Base-by-base conservation (phyloP, 768 basidiomycete species). In the Termitomyces sp. region DNA sequence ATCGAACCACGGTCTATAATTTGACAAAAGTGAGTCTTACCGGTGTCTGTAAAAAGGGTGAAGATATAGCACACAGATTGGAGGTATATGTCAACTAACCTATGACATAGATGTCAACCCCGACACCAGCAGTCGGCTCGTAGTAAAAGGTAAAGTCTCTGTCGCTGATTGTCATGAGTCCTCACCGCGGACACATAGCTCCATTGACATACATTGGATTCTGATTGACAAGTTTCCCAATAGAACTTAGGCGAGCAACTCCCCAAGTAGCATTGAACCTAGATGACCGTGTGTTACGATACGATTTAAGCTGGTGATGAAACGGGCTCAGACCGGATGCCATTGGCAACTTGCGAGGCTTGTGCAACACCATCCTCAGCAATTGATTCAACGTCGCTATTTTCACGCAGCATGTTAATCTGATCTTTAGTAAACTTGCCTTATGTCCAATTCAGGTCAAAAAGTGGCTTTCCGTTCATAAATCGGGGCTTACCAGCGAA, bases 21-120 rank as follows among this genome's bases (percentile, higher is more conserved):
- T 35, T 4, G 2, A 9, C 18, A 12, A 12, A 20, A 28, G 7
- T 18, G 16, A 54, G 16, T 6, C 43, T 41, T 58, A 64, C 63
- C 71, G 49, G 69, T 68, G 61, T 72, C 71, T 71, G 13, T 4
- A 23, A 12, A 9, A 20, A 14, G 38, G 4, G 5, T 38, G 12
- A 12, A 3, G 32, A 36, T 5, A 48, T 14, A 44, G 33, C 6
- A 1, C 18, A 58, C 36, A 5, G 2, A 35, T 12, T 43, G 8
- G 5, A 8, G 16, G 2, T 35, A 38, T 36, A 57, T 32, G 9
- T 18, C 7, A 9, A n/a, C 68, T 56, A 32, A 75, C 76, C 79
- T 56, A 80, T 66, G 54, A 79, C 62, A 60, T 78, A 79, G 61
- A 81, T 71, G 35, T 67, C 64, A 38, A 64, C 62, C 8, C 66